These are phyloP conservation scores for Plantago ovata DNA, from an alignment of 257 asterid genomes.

Conservation along the genomic window DNA sequence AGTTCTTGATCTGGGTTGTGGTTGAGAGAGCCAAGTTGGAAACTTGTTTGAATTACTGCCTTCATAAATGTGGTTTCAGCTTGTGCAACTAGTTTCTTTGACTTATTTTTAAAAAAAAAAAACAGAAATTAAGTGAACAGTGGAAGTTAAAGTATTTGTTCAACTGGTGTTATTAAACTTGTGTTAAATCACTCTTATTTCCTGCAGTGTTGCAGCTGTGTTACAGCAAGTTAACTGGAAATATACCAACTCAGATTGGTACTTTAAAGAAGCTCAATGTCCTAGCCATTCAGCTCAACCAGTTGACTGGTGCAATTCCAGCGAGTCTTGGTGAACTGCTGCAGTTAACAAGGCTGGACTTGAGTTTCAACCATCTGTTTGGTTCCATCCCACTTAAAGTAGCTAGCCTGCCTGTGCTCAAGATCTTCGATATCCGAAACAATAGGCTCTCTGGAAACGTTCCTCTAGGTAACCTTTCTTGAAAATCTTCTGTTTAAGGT, in stretches of 20 bases:
- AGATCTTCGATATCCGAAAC: constrained; percentile 72
- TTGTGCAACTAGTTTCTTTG: no score
- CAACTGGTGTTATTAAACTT: no score
- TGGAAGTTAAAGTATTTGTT: no score
- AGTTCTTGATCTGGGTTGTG: no score
- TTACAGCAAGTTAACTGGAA: constrained; percentile 70
- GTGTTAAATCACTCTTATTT: no score
- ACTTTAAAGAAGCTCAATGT: constrained; percentile 63
- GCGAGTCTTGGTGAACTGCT: constrained; percentile 67
- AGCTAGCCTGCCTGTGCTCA: constrained; percentile 50
- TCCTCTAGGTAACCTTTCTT: constrained; percentile 59
- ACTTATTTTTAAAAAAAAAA: no score
- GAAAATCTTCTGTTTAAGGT: not conserved
- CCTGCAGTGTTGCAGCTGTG: constrained; percentile 86
- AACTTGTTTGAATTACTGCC: no score
- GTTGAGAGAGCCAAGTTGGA: no score
- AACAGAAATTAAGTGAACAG: no score
- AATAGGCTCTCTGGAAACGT: constrained; percentile 89
- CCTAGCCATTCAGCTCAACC: constrained; percentile 83
- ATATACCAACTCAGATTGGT: constrained; percentile 73
- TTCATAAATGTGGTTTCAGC: no score
- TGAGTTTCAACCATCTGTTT: constrained; percentile 71
- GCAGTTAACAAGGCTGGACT: constrained; percentile 70
- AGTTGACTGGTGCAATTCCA: constrained; percentile 85
- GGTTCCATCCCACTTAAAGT: constrained; percentile 75